Base-by-base conservation (phyloP, 2,329 filamentous ascomycete genomes). In the Emmonsiellopsis sp. region DNA sequence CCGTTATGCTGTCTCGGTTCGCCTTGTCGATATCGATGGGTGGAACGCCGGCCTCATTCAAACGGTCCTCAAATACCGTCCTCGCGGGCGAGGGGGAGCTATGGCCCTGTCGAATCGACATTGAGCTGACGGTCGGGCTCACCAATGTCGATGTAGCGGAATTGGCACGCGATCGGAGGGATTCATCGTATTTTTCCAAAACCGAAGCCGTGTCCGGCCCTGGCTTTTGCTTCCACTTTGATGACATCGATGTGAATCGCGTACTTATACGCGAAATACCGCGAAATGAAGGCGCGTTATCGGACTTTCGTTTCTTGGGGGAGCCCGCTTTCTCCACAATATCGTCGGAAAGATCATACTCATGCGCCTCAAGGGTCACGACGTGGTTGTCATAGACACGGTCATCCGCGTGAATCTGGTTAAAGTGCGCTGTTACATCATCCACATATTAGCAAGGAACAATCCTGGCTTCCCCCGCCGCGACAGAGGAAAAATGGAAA, bases 191-290 rank as follows among this genome's bases (percentile, higher is more conserved):
- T 2, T 56, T 57, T 53, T 63, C 61, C 15, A 67, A 62, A 31
- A 58, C 62, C 46, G 66, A 64, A 7, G 61, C 57, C 16, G 61
- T 64, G 44, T 67, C 66, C n/a, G 62, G 76, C 51, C 55, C 65
- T 58, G 58, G 72, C 52, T 63, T 68, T 13, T 67, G 62, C 54
- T 63, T 70, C 69, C 69, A 72, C 40, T 72, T 54, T 63, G 63
- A 58, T 66, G 87, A 89, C 51, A 87, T 75, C n/a, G 86, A 91
- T 1, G 88, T 90, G 1, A 89, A 87, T 51, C 87, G 81, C 7
- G 72, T 69, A 49, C 69, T 65, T 61, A 88, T 87, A 2, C 89
- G 92, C 2, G 84, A 78, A 7, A 83, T 79, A 20, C 71, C 76
- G 57, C 70, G 74, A 54, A 69, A 71, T 35, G 63, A 70, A 59